These are phyloP conservation scores for Isabelozyma gotoi DNA, from an alignment of 805 yeast species.

Conservation along the genomic window DNA sequence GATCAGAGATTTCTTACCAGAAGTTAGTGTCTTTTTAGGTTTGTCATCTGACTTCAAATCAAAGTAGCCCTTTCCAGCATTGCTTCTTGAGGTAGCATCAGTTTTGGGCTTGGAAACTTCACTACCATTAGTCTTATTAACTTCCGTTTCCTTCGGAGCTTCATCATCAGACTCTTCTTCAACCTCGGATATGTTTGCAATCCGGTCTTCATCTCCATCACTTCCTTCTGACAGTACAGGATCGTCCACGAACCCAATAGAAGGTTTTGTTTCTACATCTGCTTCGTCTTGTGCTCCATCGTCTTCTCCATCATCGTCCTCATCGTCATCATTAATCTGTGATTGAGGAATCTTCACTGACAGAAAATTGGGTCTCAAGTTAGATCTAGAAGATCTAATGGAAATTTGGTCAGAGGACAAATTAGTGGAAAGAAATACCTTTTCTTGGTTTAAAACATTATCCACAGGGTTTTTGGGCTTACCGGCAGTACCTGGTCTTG, in stretches of 20 bases:
- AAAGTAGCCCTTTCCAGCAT: slow-evolving; percentile 4
- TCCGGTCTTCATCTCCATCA: background rate
- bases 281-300: slow-evolving; percentile 70
- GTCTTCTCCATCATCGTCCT: slow-evolving; percentile 63
- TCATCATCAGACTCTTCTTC: slow-evolving; percentile 22
- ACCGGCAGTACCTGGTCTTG: too few relatives aligned
- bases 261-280: slow-evolving; percentile 65
- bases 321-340: slow-evolving; percentile 63
- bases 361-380: slow-evolving; percentile 60
- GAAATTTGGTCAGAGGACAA: slow-evolving; percentile 28
- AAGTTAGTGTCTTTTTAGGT: slow-evolving; percentile 2
- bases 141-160: background rate
- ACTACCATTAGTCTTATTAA: background rate
- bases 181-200: slow-evolving; percentile 2
- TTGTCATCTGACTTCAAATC: slow-evolving; percentile 8
- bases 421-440: background rate
- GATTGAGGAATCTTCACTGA: slow-evolving; percentile 74
- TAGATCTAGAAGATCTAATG: slow-evolving; percentile 31
- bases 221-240: slow-evolving; percentile 11
- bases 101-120: slow-evolving; percentile 3
- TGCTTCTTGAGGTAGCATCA: slow-evolving; percentile 3
- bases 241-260: slow-evolving; percentile 59
- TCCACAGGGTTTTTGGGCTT: background rate
- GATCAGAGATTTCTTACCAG: background rate
- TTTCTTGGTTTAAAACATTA: background rate